Percentiles rank a stretch among this genome's conserved stretches.
These are phyloP conservation scores for Neofusicoccum laricinum DNA, from an alignment of 2,329 filamentous ascomycete species.

Conservation along the genomic window DNA sequence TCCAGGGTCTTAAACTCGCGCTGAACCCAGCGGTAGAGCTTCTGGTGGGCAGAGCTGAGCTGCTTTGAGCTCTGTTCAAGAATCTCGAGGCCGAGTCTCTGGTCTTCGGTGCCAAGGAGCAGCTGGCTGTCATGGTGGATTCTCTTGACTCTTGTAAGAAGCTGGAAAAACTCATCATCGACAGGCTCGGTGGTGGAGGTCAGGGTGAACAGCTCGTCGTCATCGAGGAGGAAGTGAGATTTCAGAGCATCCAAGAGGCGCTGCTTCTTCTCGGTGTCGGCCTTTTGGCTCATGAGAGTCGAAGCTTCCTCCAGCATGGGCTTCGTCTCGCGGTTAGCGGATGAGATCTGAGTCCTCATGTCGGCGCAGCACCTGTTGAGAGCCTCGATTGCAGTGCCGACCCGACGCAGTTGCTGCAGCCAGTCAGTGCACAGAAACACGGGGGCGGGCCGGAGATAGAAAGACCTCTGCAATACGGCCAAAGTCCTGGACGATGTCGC, in stretches of 20 bases:
- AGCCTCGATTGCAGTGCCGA: constrained; percentile 73
- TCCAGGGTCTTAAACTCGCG: constrained; percentile 89
- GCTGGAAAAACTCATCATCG: constrained; percentile 77
- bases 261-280: constrained; percentile 75
- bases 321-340: constrained; percentile 71
- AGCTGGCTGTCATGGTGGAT: constrained; percentile 88
- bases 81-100: constrained; percentile 81
- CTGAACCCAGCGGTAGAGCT: constrained; percentile 93
- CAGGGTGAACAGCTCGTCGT: constrained; percentile 72
- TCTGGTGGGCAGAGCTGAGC: constrained; percentile 88
- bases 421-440: constrained; percentile 24
- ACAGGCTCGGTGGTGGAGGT: constrained; percentile 79
- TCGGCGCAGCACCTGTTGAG: constrained; percentile 77
- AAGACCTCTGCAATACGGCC: constrained; percentile 79
- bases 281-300: constrained; percentile 68
- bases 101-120: constrained; percentile 84
- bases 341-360: constrained; percentile 73
- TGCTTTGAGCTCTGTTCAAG: constrained; percentile 88
- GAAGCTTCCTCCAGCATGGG: constrained; percentile 76
- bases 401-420: constrained; percentile 75
- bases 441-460: neutral
- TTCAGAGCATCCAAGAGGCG: constrained; percentile 73
- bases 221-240: constrained; percentile 78
- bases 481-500: constrained; percentile 82
- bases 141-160: constrained; percentile 75